Base-by-base conservation (phyloP, 345 rosid genomes). In the Streptanthus diversifolius region DNA sequence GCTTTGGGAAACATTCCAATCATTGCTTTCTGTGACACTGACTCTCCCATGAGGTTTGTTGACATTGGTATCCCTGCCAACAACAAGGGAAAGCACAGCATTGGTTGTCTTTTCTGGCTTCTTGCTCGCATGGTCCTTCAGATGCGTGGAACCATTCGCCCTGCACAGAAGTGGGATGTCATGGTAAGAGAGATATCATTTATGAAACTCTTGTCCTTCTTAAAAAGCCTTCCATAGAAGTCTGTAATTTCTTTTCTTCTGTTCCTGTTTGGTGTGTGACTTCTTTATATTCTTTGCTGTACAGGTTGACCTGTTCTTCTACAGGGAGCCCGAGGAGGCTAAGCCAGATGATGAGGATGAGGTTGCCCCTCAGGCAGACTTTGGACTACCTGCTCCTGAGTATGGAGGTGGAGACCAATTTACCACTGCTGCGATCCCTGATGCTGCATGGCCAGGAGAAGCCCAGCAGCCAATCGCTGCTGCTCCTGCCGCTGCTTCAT, bases 51-150 rank as follows among this genome's bases (percentile, higher is more conserved):
- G 98, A 67, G 87, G 1, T 93, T 79, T 67, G 97, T 93, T 8
- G 98, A 93, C 74, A 86, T 93, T 5, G 97, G 98, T 22, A 93
- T 93, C 77, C 98, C 98, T 0, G 91, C 98, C 43, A 93, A 91
- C 61, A 93, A 93, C 86, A 93, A 93, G 79, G 98, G 98, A 15
- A 93, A 93, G 74, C 97, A 93, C 83, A 86, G 95, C 80, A 93
- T 91, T 64, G 98, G 98, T 0, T 93, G 98, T 35, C 83, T 93
- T 18, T 93, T 93, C 82, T 90, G 98, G 98, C 85, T 93, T 47
- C 80, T 93, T 73, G 97, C 97, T 11, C 87, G 97, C 53, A 93
- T 93, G 98, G 98, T 93, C 54, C 85, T 87, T 53, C 97, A 93
- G 73, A 93, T 93, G 98, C 97, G 98, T 17, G 97, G 98, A 45